These are phyloP conservation scores for Rhodotorula glutinis DNA, from an alignment of 1,284 basidiomycete genomes.

Conservation along the genomic window DNA sequence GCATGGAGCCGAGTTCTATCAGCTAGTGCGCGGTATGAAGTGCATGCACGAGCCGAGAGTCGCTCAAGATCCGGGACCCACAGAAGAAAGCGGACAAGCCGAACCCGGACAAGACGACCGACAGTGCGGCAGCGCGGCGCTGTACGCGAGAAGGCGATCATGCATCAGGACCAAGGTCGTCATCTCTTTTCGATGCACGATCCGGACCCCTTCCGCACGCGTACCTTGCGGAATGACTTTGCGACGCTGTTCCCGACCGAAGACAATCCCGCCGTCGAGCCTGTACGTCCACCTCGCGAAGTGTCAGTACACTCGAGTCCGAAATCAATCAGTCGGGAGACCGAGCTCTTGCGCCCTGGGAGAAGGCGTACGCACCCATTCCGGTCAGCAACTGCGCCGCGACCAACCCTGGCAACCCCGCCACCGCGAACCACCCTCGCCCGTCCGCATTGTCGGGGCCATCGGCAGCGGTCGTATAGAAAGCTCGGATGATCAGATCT, in stretches of 20 bases:
- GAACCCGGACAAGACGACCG: conserved; percentile 47
- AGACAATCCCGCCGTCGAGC: conserved; percentile 27
- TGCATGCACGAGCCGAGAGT: no score
- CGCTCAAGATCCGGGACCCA: neutral
- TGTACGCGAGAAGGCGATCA: neutral
- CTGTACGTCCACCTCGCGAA: no score
- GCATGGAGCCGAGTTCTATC: no score
- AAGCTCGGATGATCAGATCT: conserved; percentile 45
- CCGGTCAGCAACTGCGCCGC: conserved; percentile 26
- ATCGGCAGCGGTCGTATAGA: conserved; percentile 45
- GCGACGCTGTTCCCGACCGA: conserved; percentile 32
- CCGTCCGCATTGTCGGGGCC: neutral
- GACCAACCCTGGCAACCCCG: conserved; percentile 24
- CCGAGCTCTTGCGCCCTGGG: no score
- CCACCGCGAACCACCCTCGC: conserved; percentile 37
- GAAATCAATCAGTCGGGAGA: no score
- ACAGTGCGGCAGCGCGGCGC: conserved; percentile 46
- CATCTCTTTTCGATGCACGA: no score
- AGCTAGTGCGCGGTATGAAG: no score
- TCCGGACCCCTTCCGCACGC: no score
- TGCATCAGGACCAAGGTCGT: neutral
- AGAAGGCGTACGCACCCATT: conserved; percentile 6
- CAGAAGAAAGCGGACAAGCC: conserved; percentile 49
- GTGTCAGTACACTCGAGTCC: no score
- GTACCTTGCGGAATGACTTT: conserved; percentile 30